Conservation (phyloP, 352 stramenopile genomes). For the Pythium grandisporangium region DNA sequence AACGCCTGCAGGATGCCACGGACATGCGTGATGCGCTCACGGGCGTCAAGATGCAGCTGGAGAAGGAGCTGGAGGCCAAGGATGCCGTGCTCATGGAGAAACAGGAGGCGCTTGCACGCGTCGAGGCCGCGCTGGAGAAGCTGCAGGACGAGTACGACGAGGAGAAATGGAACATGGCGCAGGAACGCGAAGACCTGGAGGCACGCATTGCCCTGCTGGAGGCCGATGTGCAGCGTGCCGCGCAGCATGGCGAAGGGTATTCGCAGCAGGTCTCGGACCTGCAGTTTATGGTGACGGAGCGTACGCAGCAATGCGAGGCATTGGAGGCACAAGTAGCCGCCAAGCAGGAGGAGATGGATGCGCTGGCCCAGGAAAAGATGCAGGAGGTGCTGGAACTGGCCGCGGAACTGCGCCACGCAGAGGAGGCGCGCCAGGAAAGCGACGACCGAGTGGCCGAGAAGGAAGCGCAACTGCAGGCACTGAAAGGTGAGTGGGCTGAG, state of each 20-base stretch:
- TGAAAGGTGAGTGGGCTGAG: slow-evolving; percentile 12
- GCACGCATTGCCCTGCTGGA: not conserved
- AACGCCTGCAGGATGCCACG: slow-evolving; percentile 68
- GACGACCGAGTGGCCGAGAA: slow-evolving; percentile 14
- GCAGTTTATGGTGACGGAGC: slow-evolving; percentile 23
- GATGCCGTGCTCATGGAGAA: slow-evolving; percentile 34
- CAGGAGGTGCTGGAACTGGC: slow-evolving; percentile 17
- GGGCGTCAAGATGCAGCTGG: slow-evolving; percentile 59
- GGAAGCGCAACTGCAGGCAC: slow-evolving; percentile 14
- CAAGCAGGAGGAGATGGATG: slow-evolving; percentile 18
- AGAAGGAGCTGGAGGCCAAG: slow-evolving; percentile 58
- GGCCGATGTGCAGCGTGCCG: slow-evolving; percentile 1
- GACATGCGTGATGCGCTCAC: slow-evolving; percentile 73
- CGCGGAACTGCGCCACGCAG: slow-evolving; percentile 9
- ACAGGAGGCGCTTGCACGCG: slow-evolving; percentile 15
- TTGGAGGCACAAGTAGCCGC: slow-evolving; percentile 10
- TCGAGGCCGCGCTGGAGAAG: slow-evolving; percentile 20
- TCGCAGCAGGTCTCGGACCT: slow-evolving; percentile 6
- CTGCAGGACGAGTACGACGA: slow-evolving; percentile 53
- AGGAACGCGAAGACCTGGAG: slow-evolving; percentile 3
- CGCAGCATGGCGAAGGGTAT: slow-evolving; percentile 2
- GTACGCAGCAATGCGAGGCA: slow-evolving; percentile 12
- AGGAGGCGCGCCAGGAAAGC: slow-evolving; percentile 9
- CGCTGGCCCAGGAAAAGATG: slow-evolving; percentile 19
- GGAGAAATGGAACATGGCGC: slow-evolving; percentile 7